These are phyloP conservation scores for Backusella tarrabulga DNA, from an alignment of 192 early-diverging fungal species.

Conservation along the genomic window DNA sequence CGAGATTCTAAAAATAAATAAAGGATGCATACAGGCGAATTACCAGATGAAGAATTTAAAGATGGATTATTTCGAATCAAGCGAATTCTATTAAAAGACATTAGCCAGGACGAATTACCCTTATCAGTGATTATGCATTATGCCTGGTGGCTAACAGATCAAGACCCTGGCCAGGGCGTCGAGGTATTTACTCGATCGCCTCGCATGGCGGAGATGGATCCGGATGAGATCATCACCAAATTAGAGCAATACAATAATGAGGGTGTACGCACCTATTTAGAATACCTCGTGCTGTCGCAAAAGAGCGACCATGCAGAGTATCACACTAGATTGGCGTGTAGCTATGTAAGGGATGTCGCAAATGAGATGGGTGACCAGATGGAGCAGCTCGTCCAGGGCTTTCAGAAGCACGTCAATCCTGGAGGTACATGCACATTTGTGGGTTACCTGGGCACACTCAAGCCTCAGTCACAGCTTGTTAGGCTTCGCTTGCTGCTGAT, in stretches of 20 bases:
- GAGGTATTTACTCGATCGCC: conserved; percentile 39
- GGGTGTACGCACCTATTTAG: conserved; percentile 42
- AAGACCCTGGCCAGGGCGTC: conserved; percentile 42
- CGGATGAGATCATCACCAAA: conserved; percentile 27
- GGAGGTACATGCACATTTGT: conserved; percentile 21
- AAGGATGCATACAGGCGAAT: conserved; percentile 51
- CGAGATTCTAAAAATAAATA: not conserved
- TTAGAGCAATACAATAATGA: conserved; percentile 35
- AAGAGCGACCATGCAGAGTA: conserved; percentile 43
- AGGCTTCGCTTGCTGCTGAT: conserved; percentile 36
- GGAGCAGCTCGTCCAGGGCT: not conserved
- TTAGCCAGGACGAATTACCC: conserved; percentile 23
- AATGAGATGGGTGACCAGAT: conserved; percentile 10
- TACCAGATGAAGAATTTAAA: conserved; percentile 51
- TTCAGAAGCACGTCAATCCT: conserved; percentile 4
- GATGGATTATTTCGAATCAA: conserved; percentile 42
- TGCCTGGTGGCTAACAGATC: conserved; percentile 51
- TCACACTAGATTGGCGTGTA: conserved; percentile 40
- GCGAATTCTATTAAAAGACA: conserved; percentile 32
- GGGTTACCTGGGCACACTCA: not conserved
- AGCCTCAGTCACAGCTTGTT: conserved; percentile 5
- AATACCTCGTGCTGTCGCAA: conserved; percentile 48
- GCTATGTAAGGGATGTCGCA: conserved; percentile 37
- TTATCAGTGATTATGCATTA: conserved; percentile 42
- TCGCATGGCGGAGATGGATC: conserved; percentile 34